Conservation (phyloP, 1,139 yeast genomes). For the Geotrichum reessii region DNA sequence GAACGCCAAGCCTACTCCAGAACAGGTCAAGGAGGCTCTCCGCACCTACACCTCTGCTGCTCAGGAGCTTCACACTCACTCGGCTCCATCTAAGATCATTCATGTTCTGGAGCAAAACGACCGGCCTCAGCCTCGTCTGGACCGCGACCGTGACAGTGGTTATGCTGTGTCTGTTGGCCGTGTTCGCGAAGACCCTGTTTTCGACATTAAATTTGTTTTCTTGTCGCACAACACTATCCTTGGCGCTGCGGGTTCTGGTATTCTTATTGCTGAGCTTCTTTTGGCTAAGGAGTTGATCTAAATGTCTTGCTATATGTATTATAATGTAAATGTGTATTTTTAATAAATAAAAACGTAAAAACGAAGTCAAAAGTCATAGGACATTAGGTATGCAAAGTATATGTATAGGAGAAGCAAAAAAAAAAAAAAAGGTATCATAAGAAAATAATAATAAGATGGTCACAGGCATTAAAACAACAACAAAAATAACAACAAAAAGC, state of each 20-base stretch:
- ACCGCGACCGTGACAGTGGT: slow-evolving; percentile 91
- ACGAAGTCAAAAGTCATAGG: neutral
- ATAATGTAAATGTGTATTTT: neutral
- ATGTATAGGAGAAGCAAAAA: neutral
- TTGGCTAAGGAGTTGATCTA: slow-evolving; percentile 70
- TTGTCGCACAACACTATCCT: slow-evolving; percentile 93
- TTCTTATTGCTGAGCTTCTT: slow-evolving; percentile 87
- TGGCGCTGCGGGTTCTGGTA: slow-evolving; percentile 99
- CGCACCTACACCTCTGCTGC: slow-evolving; percentile 83
- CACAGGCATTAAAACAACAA: slow-evolving; percentile 1
- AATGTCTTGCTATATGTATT: slow-evolving; percentile 12
- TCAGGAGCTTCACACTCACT: slow-evolving; percentile 64
- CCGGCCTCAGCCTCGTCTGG: slow-evolving; percentile 97
- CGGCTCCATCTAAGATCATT: slow-evolving; percentile 90
- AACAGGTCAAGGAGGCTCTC: slow-evolving; percentile 65
- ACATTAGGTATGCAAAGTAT: neutral
- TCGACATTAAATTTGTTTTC: slow-evolving; percentile 93
- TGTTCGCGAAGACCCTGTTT: slow-evolving; percentile 83
- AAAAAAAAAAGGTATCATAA: neutral
- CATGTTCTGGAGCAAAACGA: slow-evolving; percentile 86
- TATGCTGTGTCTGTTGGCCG: slow-evolving; percentile 95
- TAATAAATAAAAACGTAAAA: neutral
- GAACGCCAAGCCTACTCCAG: slow-evolving; percentile 79
- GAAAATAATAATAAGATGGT: neutral
- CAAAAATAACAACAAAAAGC: neutral